Base-by-base conservation (phyloP, 176 grass and related monocot species). In the Oryza punctata region DNA sequence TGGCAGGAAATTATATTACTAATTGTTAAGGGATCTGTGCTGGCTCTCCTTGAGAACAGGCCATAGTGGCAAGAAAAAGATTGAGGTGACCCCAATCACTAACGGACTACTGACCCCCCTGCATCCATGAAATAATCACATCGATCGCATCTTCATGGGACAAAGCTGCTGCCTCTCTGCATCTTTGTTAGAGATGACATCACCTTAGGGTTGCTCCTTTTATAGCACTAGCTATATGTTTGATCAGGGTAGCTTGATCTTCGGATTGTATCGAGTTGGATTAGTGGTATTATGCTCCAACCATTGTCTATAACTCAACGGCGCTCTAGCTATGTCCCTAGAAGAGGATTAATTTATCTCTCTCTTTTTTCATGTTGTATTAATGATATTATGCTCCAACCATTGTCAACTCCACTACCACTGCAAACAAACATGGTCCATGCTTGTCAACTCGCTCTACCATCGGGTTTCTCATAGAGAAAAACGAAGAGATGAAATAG, bases 71-170 rank as follows among this genome's bases (percentile, higher is more conserved):
- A 37, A 41, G 15, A 12, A 82, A 82, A 82, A 44, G 67, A 41
- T 71, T 70, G 79, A 81, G 67, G 50, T 71, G 79, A 81, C 67
- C 57, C 84, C 63, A 28, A 69, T 67, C 63, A 76, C 41, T 41
- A 75, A 68, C 72, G 69, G 25, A 30, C 76, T 63, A 7, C 76
- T 66, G 35, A 32, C 23, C 2, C 57, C 57, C 35, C 69, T 70
- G 69, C 69, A 45, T 57, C n/a, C 18, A 57, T 71, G 38, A 71
- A 70, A 25, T 45, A 12, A 71, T 44, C 69, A 45, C 69, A 45
- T 45, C 33, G 7, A 26, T 77, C 25, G 38, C 63, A 64, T 21
- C 37, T 63, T 7, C 33, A 44, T 63, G 59, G 59, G 23, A 16
- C 75, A 64, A 64, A 78, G 75, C 21, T 44, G 35, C 37, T 44